Conservation (phyloP, 1,284 basidiomycete species). For the Melampsora larici-populina region DNA sequence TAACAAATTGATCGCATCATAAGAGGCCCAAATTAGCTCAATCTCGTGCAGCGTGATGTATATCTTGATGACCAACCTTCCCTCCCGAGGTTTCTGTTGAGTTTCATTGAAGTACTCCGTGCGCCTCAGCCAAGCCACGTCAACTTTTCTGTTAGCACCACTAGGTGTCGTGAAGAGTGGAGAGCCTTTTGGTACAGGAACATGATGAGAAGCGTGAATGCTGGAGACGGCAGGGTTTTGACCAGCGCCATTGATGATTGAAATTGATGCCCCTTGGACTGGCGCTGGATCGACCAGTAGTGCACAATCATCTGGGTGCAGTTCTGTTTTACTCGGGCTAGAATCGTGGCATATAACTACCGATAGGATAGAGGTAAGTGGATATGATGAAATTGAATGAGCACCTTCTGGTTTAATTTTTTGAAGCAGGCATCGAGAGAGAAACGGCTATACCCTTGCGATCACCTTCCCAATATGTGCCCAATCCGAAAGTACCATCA, state of each 20-base stretch:
- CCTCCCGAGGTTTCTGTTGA: slow-evolving; percentile 28
- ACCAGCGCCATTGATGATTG: slow-evolving; percentile 26
- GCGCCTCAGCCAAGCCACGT: slow-evolving; percentile 83
- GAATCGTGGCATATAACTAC: slow-evolving; percentile 24
- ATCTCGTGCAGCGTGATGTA: background rate
- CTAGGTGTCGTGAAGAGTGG: slow-evolving; percentile 50
- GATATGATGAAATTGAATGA: slow-evolving; percentile 52
- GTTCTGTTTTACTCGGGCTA: slow-evolving; percentile 57
- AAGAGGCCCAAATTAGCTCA: background rate
- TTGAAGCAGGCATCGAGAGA: slow-evolving; percentile 50
- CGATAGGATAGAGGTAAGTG: background rate
- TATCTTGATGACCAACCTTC: slow-evolving; percentile 4
- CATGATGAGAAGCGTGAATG: slow-evolving; percentile 54
- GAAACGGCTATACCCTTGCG: slow-evolving; percentile 7
- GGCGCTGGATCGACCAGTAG: slow-evolving; percentile 62
- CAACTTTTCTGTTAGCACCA: slow-evolving; percentile 50
- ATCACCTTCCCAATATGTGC: slow-evolving; percentile 70
- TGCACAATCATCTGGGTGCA: slow-evolving; percentile 70
- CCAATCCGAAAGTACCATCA: slow-evolving; percentile 49
- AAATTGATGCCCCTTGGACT: slow-evolving; percentile 22
- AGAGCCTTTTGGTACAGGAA: slow-evolving; percentile 57
- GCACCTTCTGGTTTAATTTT: slow-evolving; percentile 43
- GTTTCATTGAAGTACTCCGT: slow-evolving; percentile 71
- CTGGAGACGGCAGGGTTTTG: slow-evolving; percentile 23
- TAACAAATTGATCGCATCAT: slow-evolving; percentile 36